Evolutionary conservation across 495 filamentous ascomycete species (phyloP), one percentile per base, ranked within the genome.

Genomic region (Neurospora sp.): DNA sequence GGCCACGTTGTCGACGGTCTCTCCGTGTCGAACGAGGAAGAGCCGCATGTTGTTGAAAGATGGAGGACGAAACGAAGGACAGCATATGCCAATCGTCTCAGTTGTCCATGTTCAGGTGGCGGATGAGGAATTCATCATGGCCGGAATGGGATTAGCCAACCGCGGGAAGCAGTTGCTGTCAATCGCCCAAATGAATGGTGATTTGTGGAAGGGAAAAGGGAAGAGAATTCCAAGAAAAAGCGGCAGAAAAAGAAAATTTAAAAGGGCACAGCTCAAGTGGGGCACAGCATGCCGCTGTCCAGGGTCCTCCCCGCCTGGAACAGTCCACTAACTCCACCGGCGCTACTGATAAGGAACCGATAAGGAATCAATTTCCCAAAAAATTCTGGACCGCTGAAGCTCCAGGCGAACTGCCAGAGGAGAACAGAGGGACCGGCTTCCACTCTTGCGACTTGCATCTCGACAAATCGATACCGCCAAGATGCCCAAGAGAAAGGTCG

Each of bases 1-100:
- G 41, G 90, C 90, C 71, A 96, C 89, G 82, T 97, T 97, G 80
- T 96, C 90, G 59, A 94, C 90, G 4, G 94, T 94, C 81, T 97
- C 94, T 73, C 90, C 94, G 83, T 97, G 94, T 70, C 94, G 88
- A 73, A 96, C 89, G 69, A 97, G 87, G 78, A 92, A 87, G 65
- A 97, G 81, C 78, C 85, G 88, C 92, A 96, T 91, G 27, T 18
- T 65, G 27, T 65, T 65, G 53, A 16, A 8, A 37, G 27, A 65
- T 35, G 27, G 4, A 35, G 2, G 53, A 65, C 27, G 27, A 35
- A 18, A 65, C 53, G 53, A 65, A 18, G 7, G 53, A 65, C 53
- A 65, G 53, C 53, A 65, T 65, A 65, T 65, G 53, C 14, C 53
- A 35, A 9, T 65, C 53, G 53, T 35, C 27, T 27, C 53, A 16